Percentiles rank a stretch among this genome's conserved stretches.
Conservation (phyloP, 31 red algal species). For the Odonthalia washingtoniensis region DNA sequence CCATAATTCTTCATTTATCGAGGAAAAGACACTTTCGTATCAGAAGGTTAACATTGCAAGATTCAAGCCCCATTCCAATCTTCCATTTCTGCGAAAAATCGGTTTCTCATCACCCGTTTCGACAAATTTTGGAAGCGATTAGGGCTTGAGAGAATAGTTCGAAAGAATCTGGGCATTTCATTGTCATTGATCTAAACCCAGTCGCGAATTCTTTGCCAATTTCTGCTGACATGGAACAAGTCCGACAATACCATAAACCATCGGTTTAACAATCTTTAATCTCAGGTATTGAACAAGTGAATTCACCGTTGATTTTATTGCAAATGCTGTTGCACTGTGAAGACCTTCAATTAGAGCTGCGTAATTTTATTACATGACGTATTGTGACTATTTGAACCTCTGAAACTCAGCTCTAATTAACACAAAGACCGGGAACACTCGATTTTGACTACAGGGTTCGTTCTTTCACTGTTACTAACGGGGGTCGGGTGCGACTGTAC, state of each 20-base stretch:
- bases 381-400: conserved; percentile 78
- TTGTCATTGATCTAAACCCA: conserved; percentile 76
- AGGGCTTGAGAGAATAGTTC: conserved; percentile 61
- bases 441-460: conserved; percentile 76
- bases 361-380: conserved; percentile 62
- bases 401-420: conserved; percentile 67
- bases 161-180: conserved; percentile 20
- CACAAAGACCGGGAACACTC: conserved; percentile 43
- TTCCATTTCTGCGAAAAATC: conserved; percentile 70
- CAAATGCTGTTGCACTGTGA: conserved; percentile 81
- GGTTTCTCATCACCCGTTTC: conserved; percentile 74
- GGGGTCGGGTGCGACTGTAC: conserved; percentile 84
- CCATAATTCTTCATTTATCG: conserved; percentile 84
- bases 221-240: conserved; percentile 66
- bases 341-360: conserved; percentile 77
- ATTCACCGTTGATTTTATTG: conserved; percentile 65
- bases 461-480: conserved; percentile 72
- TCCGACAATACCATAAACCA: conserved; percentile 21
- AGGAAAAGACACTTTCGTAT: conserved; percentile 58
- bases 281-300: conserved; percentile 2
- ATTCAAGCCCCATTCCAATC: conserved; percentile 59
- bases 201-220: conserved; percentile 62
- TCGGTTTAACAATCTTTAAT: not conserved
- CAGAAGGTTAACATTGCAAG: conserved; percentile 47
- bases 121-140: conserved; percentile 64